Percentiles rank a stretch among this genome's conserved stretches.
Evolutionary conservation across 176 grass and related monocot species (phyloP).

Genomic region (Oryza meyeriana): DNA sequence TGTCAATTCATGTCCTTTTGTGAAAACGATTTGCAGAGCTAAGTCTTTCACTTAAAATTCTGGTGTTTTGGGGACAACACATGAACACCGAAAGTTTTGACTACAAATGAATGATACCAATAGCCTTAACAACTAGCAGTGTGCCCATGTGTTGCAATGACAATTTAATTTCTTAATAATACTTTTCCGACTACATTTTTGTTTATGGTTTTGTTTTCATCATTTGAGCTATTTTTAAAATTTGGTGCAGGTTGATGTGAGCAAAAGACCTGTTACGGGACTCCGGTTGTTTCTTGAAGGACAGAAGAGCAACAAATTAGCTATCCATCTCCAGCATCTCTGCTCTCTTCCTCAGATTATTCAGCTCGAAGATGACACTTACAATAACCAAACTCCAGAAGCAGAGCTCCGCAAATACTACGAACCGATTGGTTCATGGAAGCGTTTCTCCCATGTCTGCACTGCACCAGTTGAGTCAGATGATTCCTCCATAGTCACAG

Average conservation of each 20-base stretch:
- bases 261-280: slow-evolving; percentile 78
- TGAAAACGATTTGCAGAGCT: neutral
- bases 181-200: neutral
- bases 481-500: slow-evolving; percentile 66
- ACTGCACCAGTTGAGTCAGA: slow-evolving; percentile 83
- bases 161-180: neutral
- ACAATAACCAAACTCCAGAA: slow-evolving; percentile 42
- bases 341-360: slow-evolving; percentile 88
- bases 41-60: neutral
- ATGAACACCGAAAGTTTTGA: neutral
- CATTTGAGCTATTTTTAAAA: slow-evolving; percentile 1
- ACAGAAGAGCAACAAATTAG: slow-evolving; percentile 88
- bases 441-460: slow-evolving; percentile 87
- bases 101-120: neutral
- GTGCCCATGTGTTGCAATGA: neutral
- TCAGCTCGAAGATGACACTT: slow-evolving; percentile 60
- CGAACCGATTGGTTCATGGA: slow-evolving; percentile 80
- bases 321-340: slow-evolving; percentile 91
- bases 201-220: neutral
- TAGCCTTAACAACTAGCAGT: neutral
- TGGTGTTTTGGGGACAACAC: neutral
- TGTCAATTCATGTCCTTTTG: neutral
- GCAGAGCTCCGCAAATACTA: slow-evolving; percentile 61
- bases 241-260: slow-evolving; percentile 77
- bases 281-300: slow-evolving; percentile 88